Base-by-base conservation (phyloP, 2,329 filamentous ascomycete species). In the Didymella arachidicola region DNA sequence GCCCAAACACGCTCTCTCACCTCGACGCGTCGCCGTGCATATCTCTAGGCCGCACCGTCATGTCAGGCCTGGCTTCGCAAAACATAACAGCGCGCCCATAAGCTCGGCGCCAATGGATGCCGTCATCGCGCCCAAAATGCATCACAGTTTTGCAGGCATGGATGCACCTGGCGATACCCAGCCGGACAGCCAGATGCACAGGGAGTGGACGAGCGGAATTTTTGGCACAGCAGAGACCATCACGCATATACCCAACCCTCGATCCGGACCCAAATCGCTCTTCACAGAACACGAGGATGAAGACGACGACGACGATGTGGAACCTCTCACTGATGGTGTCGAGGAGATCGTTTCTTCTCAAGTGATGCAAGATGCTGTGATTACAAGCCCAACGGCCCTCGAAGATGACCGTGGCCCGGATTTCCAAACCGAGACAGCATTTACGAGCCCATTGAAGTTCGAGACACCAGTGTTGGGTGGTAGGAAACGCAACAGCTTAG, bases 101-200 rank as follows among this genome's bases (percentile, higher is more conserved):
- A 67, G 52, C 18, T 68, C 65, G 18, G 66, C 49, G 19, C 58
- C 64, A 34, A 56, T 69, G 49, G 62, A 72, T 44, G 46, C 54
- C 8, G 62, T 61, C 16, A 55, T 53, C 39, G 63, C 55, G 18
- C 57, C 44, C 38, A 77, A 65, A 29, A 74, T 74, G 71, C 57
- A 64, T 53, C 65, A 70, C 29, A 78, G 77, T 32, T 81, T 81
- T 60, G 77, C 68, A 32, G 77, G 70, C 45, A 72, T 74, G 48
- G 75, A 75, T 57, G 67, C 62, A 18, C 71, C 72, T 2, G 80
- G 79, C 48, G 80, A 83, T 60, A 82, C 81, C 1, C 81, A 83
- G 69, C 75, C 77, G 25, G 79, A 80, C 53, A 80, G 79, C 52
- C 80, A 82, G 62, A 77, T 81, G 44, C 79, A 80, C 65, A 77